phyloP scores from a whole-genome alignment of 805 yeast species.

The Pichia occidentalis region DNA sequence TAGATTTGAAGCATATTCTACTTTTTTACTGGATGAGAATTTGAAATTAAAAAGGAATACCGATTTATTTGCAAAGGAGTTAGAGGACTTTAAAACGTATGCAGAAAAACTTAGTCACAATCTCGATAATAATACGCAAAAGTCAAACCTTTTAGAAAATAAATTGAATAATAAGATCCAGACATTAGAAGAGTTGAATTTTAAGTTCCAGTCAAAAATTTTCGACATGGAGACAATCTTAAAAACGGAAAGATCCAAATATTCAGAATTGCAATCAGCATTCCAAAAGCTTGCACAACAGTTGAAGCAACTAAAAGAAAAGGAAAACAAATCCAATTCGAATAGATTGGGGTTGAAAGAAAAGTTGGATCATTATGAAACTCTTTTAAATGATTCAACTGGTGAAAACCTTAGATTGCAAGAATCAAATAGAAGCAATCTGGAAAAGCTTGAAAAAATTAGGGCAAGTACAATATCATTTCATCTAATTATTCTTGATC shows the following conservation, averaged over 20 bases:
- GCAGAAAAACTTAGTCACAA: no score
- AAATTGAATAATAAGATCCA: background rate
- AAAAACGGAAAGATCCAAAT: background rate
- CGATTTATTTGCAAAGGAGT: no score
- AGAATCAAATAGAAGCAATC: background rate
- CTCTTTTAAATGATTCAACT: background rate
- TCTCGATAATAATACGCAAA: no score
- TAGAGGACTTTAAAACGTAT: no score
- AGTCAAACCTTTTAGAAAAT: background rate
- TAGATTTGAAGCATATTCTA: background rate
- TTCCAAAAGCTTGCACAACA: conserved; percentile 1
- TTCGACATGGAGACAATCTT: background rate
- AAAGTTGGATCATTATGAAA: no score
- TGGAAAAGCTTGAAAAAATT: background rate
- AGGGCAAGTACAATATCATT: background rate
- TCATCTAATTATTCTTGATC: conserved; percentile 2
- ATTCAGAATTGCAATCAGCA: background rate
- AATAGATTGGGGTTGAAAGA: no score
- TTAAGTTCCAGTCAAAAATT: background rate
- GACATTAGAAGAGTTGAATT: background rate
- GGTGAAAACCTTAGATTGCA: background rate
- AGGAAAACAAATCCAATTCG: background rate
- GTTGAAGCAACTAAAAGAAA: background rate
- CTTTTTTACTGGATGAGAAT: no score
- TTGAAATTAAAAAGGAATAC: no score